Conservation (phyloP, 83 land plant species). For the Diphasiastrum complanatum region DNA sequence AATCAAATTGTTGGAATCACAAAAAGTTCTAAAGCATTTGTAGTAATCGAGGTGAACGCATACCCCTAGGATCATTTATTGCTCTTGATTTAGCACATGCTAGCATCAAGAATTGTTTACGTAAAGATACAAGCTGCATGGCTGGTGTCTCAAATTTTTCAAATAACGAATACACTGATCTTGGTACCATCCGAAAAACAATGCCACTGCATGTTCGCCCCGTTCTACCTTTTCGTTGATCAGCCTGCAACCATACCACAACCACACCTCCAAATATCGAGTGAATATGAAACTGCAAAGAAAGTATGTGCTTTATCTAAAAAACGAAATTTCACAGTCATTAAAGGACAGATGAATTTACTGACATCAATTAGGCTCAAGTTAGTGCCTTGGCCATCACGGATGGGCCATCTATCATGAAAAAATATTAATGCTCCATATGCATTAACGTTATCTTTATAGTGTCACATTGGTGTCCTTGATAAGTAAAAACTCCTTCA, state of each 20-base stretch:
- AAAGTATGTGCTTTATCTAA: background rate
- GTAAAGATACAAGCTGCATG: conserved; percentile 60
- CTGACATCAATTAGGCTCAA: no score
- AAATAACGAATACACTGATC: conserved; percentile 38
- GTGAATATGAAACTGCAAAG: background rate
- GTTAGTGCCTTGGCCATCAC: no score
- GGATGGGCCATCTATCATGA: background rate
- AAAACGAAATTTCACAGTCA: no score
- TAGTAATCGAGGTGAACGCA: no score
- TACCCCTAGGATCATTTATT: conserved; percentile 79
- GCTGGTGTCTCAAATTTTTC: conserved; percentile 56
- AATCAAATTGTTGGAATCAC: no score
- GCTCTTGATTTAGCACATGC: conserved; percentile 67
- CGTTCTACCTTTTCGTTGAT: conserved; percentile 85
- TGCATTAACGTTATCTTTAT: background rate
- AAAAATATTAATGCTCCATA: background rate
- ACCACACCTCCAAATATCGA: background rate
- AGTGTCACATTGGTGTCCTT: background rate
- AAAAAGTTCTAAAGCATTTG: no score
- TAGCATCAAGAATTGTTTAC: conserved; percentile 60
- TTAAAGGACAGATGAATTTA: no score
- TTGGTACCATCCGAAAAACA: conserved; percentile 60
- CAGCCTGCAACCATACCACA: conserved; percentile 44
- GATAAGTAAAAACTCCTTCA: background rate
- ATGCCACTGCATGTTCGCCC: conserved; percentile 85